Evolutionary conservation across 2,329 filamentous ascomycete genomes (phyloP), one percentile per base, ranked within the genome.

Genomic region (Ceratocystis cacaofunesta): DNA sequence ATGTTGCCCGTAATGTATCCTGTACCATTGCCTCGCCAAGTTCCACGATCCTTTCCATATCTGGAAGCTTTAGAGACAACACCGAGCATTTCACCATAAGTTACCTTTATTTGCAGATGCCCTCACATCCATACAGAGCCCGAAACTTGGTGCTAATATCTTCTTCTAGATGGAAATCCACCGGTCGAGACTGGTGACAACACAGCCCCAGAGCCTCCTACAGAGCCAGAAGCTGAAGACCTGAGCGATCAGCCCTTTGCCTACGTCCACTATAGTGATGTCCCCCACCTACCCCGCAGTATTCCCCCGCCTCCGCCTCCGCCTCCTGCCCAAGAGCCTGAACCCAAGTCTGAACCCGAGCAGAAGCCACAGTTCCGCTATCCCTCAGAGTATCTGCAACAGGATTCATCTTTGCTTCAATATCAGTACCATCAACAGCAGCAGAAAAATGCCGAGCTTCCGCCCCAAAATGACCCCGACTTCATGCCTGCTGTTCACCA

Each of bases 1-100:
- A 58, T 58, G 55, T 58, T 58, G 12, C 55, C 17, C 55, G 55
- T 58, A 17, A 36, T 36, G 55, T 58, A 58, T 58, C 28, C 55
- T 58, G 55, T 58, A 58, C 55, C 17, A 17, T 17, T n/a, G 22
- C 19, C 28, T 58, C 10, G 4, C 55, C 12, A 36, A 25, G 17
- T 25, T 58, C 55, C 25, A 58, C 22, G 55, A 58, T 58, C 32
- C 5, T 30, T 36, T 36, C 55, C 55, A 58, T 58, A 58, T 58
- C 55, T 58, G 55, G 55, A 58, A 30, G 30, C 55, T 58, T 28
- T 36, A 22, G 7, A 58, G 55, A 19, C 32, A n/a, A 30, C 12
- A n/a, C 8, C 3, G 28, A 36, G 55, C 28, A 17, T 36, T 41
- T 58, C 55, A 58, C 25, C 55, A 32, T 58, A 58, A 58, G 55